Base-by-base conservation (phyloP, 2,329 filamentous ascomycete genomes). In the Diplodia sapinea region DNA sequence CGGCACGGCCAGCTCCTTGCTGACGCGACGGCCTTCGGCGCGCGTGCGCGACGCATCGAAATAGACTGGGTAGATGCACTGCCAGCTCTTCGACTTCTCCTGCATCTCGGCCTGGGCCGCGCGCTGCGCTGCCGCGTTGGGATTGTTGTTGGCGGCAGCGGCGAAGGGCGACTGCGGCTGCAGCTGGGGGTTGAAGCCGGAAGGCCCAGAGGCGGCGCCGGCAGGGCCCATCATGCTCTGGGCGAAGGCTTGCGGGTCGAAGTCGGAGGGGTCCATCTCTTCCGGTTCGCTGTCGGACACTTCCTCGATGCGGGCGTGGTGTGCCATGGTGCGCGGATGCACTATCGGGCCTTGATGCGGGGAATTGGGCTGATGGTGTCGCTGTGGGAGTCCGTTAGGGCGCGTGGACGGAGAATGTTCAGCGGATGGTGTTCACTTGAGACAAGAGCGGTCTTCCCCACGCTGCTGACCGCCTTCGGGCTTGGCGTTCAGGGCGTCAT, bases 41-140 rank as follows among this genome's bases (percentile, higher is more conserved):
- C 94, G 89, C 51, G 88, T 87, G 62, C 92, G 88, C 29, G 84
- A 83, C 71, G 85, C 86, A 84, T 97, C 94, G 76, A 99, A 99
- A 85, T 99, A 99, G 69, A 98, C 83, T 0, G 95, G 94, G 82
- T 99, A 99, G 31, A 99, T 85, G 80, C 92, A 94, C 79, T 95
- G 91, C 83, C 89, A 97, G 80, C 88, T 83, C 76, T 90, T 91
- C 79, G 92, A 84, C 68, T 83, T 83, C 70, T 88, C 84, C 68
- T 82, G 83, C 83, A 76, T 31, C 75, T 71, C 8, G 74, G 74
- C 11, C 80, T 68, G 80, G 81, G 72, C 78, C 1, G 57, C 57
- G 81, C 77, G 70, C 73, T 77, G 73, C 73, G 74, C 72, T 74
- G 71, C 59, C 69, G 71, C 69, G 66, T 71, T 69, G 66, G 66